phyloP scores from a whole-genome alignment of 1,284 basidiomycete species.

The Cutaneotrichosporon cyanovorans region DNA sequence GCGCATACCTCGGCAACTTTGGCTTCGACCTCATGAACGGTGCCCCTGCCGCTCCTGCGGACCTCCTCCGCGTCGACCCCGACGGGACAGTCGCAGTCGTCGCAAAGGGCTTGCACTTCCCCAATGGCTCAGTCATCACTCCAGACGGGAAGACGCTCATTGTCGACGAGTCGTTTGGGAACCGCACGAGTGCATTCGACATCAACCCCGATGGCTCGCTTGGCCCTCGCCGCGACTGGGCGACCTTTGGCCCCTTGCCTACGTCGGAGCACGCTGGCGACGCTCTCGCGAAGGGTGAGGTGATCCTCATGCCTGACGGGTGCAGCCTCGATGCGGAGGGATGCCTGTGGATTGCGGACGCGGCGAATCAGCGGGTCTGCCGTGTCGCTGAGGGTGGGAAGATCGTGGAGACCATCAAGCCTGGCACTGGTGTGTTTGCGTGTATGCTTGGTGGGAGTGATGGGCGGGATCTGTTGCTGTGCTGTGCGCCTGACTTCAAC shows the following conservation, averaged over 20 bases:
- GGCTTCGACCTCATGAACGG: constrained; percentile 9
- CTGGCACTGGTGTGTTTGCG: constrained; percentile 3
- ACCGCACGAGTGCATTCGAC: constrained; percentile 3
- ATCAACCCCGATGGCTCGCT: constrained; percentile 1
- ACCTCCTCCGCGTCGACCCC: constrained; percentile 4
- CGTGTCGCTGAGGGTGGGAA: constrained; percentile 2
- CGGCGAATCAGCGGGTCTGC: constrained; percentile 1
- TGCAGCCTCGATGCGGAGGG: constrained; percentile 7
- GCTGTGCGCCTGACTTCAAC: constrained; percentile 5
- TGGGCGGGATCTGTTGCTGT: constrained; percentile 5
- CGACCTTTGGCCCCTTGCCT: neutral
- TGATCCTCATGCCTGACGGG: constrained; percentile 1
- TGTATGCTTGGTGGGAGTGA: constrained; percentile 8
- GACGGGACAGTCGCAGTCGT: constrained; percentile 1
- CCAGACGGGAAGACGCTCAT: constrained; percentile 2
- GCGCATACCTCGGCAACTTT: constrained; percentile 6
- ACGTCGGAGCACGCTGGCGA: neutral
- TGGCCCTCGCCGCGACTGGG: constrained; percentile 7
- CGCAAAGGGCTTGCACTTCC: constrained; percentile 3
- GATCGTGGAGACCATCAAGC: constrained; percentile 2
- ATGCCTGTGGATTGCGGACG: constrained; percentile 6
- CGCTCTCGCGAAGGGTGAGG: neutral
- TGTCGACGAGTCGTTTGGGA: constrained; percentile 8
- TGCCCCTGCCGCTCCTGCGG: neutral
- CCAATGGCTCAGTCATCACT: constrained; percentile 4